These are phyloP conservation scores for Populus tremula DNA, from an alignment of 345 rosid genomes.

Conservation along the genomic window DNA sequence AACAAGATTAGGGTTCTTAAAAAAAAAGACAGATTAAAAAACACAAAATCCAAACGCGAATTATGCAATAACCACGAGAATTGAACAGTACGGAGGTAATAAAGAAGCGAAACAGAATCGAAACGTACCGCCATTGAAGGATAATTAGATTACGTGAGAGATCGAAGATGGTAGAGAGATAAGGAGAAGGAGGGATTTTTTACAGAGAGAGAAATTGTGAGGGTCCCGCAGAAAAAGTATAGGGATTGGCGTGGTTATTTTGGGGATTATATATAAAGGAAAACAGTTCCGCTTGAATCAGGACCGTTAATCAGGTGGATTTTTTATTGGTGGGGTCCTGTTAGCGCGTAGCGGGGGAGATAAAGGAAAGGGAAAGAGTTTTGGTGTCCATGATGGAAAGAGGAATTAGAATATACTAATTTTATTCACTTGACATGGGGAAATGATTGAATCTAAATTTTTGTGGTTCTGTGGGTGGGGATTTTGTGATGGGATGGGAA, in stretches of 20 bases:
- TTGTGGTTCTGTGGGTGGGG: background rate
- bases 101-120: constrained; percentile 1
- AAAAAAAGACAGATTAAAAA: background rate
- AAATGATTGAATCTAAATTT: background rate
- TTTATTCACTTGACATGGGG: background rate
- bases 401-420: background rate
- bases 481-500: too few species aligned
- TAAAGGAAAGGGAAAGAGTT: background rate
- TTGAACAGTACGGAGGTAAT: background rate
- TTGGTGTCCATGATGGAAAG: background rate
- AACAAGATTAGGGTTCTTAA: constrained; percentile 2
- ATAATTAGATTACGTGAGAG: constrained; percentile 11
- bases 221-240: constrained; percentile 29
- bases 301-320: constrained; percentile 15
- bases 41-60: background rate
- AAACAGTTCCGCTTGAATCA: constrained; percentile 16
- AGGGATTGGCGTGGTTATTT: background rate
- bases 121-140: constrained; percentile 46
- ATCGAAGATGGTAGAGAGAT: constrained; percentile 21
- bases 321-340: background rate
- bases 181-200: background rate
- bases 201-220: constrained; percentile 4
- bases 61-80: background rate
- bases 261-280: background rate
- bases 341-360: background rate